Evolutionary conservation across 2,329 filamentous ascomycete genomes (phyloP), one percentile per base, ranked within the genome.

Genomic region (Phialocephala sp.): DNA sequence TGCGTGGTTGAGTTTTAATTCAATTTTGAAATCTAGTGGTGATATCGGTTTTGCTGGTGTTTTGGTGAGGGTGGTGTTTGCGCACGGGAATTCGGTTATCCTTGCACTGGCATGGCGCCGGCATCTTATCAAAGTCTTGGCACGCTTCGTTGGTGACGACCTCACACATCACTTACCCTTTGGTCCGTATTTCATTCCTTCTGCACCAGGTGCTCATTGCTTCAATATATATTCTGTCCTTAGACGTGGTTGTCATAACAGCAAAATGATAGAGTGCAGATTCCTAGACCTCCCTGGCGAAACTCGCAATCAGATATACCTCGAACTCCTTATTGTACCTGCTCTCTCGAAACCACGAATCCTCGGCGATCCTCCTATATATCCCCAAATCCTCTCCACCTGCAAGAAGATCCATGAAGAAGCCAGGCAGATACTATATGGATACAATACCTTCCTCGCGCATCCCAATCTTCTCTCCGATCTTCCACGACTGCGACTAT

Each of bases 251-350:
- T 9, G 20, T 50, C 20, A 11, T 6, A 20, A 50, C 12, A 15
- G 12, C 12, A 54, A 54, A 6, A 73, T 72, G 71, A 27, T 63
- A 39, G 20, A 24, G 11, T 41, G 70, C 11, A 58, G 64, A 20
- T 75, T 77, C 39, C 60, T 75, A 22, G 68, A 72, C 18, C 80
- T 91, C 1, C 83, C 90, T 27, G 80, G 81, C 2, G 88, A 91
- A 71, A 80, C 91, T 3, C 82, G 83, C 43, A 85, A 89, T 62
- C 82, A 89, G 72, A 84, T 91, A 37, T 85, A 76, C 68, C n/a
- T 45, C 18, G 36, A 69, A 18, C 71, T 76, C 43, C 72, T 76
- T n/a, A 50, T 75, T 22, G 14, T 76, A 8, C 73, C 72, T 32
- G 22, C 65, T 1, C 50, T 71, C 4, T 73, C 71, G 3, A 66